A percentile compares a stretch with the other conserved stretches of the same genome.
phyloP scores from a whole-genome alignment of 1,284 basidiomycete genomes.

The Ustilago xerochloae region DNA sequence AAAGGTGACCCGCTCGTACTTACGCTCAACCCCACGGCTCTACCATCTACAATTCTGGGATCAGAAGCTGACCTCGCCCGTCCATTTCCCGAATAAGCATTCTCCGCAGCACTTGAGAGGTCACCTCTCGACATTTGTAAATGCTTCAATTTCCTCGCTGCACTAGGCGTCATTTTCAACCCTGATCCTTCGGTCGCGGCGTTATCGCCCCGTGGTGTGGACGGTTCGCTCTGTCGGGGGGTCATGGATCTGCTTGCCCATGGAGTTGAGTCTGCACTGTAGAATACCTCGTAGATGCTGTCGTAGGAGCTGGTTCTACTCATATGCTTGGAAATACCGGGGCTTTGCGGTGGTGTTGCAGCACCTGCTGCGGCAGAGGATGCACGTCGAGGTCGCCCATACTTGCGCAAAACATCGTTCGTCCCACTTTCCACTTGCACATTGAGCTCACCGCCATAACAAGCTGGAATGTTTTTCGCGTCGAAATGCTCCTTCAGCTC shows the following conservation, averaged over 20 bases:
- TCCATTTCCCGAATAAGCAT: constrained; percentile 6
- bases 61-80: constrained; percentile 17
- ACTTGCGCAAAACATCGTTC: constrained; percentile 61
- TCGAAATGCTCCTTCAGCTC: constrained; percentile 76
- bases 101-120: constrained; percentile 33
- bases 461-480: constrained; percentile 71
- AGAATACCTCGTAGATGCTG: constrained; percentile 63
- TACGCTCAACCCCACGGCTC: constrained; percentile 37
- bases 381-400: constrained; percentile 36
- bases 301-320: constrained; percentile 54
- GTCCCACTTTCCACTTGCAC: constrained; percentile 45
- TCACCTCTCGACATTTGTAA: constrained; percentile 58
- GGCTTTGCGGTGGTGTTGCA: constrained; percentile 13
- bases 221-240: constrained; percentile 47
- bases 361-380: constrained; percentile 1
- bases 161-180: constrained; percentile 52
- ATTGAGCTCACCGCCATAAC: constrained; percentile 58
- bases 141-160: constrained; percentile 49
- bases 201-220: constrained; percentile 34
- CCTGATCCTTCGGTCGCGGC: background rate
- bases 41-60: constrained; percentile 24
- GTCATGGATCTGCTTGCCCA: constrained; percentile 48
- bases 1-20: constrained; percentile 20
- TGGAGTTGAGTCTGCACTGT: constrained; percentile 49
- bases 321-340: constrained; percentile 12